Base-by-base conservation (phyloP, 1,139 yeast genomes). In the Lodderomyces metapsilosis region DNA sequence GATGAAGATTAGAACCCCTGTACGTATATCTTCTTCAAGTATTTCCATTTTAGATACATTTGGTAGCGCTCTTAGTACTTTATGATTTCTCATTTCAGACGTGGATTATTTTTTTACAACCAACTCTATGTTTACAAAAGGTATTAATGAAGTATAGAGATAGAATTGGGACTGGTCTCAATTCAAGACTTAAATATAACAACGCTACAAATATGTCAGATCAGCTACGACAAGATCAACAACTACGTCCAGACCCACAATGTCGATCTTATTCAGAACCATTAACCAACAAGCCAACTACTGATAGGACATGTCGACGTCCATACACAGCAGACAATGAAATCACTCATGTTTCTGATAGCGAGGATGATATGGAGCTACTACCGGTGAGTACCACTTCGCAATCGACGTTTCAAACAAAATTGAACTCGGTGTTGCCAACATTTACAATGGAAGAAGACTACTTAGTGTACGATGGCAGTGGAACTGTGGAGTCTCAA, bases 301-400 rank as follows among this genome's bases (percentile, higher is more conserved):
- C 12, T n/a, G n/a, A n/a, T n/a, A n/a, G n/a, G n/a, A n/a, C n/a
- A n/a, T n/a, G n/a, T n/a, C 22, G 16, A 24, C 27, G 20, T 10
- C 20, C 38, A 12, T 22, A 16, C n/a, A 23, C 44, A 3, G 33
- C 33, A 16, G 38, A 35, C 24, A 41, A 42, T 9, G 48, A 48
- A 15, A 5, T 25, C 22, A 36, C 46, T 5, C 40, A 37, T 22
- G 17, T 50, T 11, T 50, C 45, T 16, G 54, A 50, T 36, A 50
- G 54, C 33, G 54, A 50, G 39, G 54, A 48, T 5, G 54, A 50
- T 37, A 15, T 41, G 3, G 38, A 43, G 8, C 39, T 42, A 34
- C 39, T 32, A 7, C 31, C 25, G n/a, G 25, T 42, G 28, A 38
- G 40, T 13, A 20, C 44, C 3, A 36, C 30, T 15, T 34, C 38